phyloP scores from a whole-genome alignment of 192 early-diverging fungal genomes.

The Mortierella claussenii region DNA sequence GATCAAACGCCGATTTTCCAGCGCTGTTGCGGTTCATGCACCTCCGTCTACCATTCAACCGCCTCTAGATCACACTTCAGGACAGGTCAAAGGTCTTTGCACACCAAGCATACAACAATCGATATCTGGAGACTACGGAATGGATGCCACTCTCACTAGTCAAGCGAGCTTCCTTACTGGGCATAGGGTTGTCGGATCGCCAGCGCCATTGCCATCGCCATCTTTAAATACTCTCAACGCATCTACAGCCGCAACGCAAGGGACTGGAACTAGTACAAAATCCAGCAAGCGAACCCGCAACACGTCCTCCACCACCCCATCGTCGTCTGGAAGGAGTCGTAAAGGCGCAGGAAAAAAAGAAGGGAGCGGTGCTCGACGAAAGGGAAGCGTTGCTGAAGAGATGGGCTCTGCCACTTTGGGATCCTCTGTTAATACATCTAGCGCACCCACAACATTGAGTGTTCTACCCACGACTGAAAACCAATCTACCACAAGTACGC shows the following conservation, averaged over 20 bases:
- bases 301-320: not conserved
- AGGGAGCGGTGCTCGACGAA: conserved; percentile 1
- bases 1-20: too few species aligned
- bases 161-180: not conserved
- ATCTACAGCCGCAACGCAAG: not conserved
- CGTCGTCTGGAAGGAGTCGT: conserved; percentile 5
- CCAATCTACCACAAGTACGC: too few species aligned
- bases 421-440: too few species aligned
- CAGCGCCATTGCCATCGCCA: not conserved
- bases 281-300: conserved; percentile 3
- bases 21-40: too few species aligned
- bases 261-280: not conserved
- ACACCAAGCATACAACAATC: too few species aligned
- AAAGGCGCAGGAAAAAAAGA: conserved; percentile 13
- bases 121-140: too few species aligned
- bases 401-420: conserved; percentile 1
- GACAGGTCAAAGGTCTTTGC: too few species aligned
- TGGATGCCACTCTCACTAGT: too few species aligned
- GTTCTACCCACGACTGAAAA: too few species aligned
- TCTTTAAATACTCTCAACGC: not conserved
- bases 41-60: too few species aligned
- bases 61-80: too few species aligned
- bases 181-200: not conserved
- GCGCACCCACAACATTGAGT: conserved; percentile 7
- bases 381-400: conserved; percentile 7